Base-by-base conservation (phyloP, 176 grass and related monocot genomes). In the Alloteropsis semialata region DNA sequence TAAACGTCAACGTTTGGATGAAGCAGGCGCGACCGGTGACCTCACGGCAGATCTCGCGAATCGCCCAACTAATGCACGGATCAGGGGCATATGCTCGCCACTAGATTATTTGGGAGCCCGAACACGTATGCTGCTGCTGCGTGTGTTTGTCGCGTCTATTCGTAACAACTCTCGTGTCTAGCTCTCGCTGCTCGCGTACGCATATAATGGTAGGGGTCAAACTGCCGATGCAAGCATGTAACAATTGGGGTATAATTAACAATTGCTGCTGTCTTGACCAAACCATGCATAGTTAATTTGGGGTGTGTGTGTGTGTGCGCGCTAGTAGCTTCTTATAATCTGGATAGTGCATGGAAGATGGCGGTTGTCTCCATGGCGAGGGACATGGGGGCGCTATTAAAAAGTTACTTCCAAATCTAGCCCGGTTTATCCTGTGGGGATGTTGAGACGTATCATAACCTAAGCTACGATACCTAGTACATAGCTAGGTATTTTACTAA, bases 1-100 rank as follows among this genome's bases (percentile, higher is more conserved):
- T 82, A 82, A 78, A 86, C 73, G 84, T 90, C 88, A 74, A 73
- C 32, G 84, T 90, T 86, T 41, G 84, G 83, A 86, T 82, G 88
- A 82, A 90, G 65, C 83, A 90, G 78, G 83, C 83, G 79, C 34
- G 83, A 90, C 86, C 78, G 10, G 57, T 82, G 83, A 82, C 38
- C 65, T 86, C 84, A 74, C 5, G 21, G 72, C 46, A 82, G 79
- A 86, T 86, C 83, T 81, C 18, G 53, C 77, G 53, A 33, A 89
- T 85, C 88, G n/a, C 57, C 77, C 1, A 66, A 12, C 65, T 30
- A 79, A 36, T 80, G 11, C 17, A 19, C 46, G 37, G 19, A 69
- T 36, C 74, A 61, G 83, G 54, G 27, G 43, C 53, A 15, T 50
- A 70, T 48, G 22, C 74, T 44, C 38, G 11, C 61, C 24, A 27